Percentiles rank a stretch among this genome's conserved stretches.
phyloP scores from a whole-genome alignment of 192 early-diverging fungal species.

The Coemansia sp. region DNA sequence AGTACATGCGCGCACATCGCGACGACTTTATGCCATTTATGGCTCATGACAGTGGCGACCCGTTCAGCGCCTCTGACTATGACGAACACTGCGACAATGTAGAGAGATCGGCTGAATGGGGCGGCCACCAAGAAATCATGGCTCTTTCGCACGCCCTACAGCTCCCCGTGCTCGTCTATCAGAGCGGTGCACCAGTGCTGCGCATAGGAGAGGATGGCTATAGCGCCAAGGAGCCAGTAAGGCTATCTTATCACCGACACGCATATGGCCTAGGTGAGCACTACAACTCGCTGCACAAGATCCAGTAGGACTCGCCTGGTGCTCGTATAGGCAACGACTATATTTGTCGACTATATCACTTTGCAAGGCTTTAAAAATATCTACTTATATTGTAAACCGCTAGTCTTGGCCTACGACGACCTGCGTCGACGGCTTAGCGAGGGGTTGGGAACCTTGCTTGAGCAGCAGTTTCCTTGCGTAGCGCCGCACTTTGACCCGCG shows the following conservation, averaged over 20 bases:
- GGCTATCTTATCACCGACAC: slow-evolving; percentile 87
- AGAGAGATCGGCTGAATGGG: slow-evolving; percentile 86
- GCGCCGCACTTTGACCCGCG: slow-evolving; percentile 38
- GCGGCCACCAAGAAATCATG: slow-evolving; percentile 89
- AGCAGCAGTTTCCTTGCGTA: slow-evolving; percentile 12
- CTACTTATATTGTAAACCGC: background rate
- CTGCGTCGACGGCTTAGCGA: slow-evolving; percentile 10
- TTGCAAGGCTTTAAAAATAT: background rate
- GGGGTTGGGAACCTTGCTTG: background rate
- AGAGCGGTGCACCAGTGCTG: slow-evolving; percentile 76
- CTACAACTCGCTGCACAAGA: slow-evolving; percentile 84
- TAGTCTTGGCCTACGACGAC: slow-evolving; percentile 8
- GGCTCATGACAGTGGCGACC: slow-evolving; percentile 77
- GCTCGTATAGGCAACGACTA: background rate
- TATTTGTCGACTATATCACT: no score
- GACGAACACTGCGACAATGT: slow-evolving; percentile 75
- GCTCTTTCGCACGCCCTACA: slow-evolving; percentile 77
- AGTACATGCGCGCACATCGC: slow-evolving; percentile 75
- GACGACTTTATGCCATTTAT: slow-evolving; percentile 95
- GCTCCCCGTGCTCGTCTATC: slow-evolving; percentile 83
- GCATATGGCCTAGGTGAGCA: slow-evolving; percentile 94
- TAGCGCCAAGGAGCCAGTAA: slow-evolving; percentile 61
- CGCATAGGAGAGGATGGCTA: slow-evolving; percentile 79
- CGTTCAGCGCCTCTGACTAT: slow-evolving; percentile 71
- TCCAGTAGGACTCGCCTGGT: background rate